These are phyloP conservation scores for Phaffia rhodozyma DNA, from an alignment of 1,284 basidiomycete genomes.

Conservation along the genomic window DNA sequence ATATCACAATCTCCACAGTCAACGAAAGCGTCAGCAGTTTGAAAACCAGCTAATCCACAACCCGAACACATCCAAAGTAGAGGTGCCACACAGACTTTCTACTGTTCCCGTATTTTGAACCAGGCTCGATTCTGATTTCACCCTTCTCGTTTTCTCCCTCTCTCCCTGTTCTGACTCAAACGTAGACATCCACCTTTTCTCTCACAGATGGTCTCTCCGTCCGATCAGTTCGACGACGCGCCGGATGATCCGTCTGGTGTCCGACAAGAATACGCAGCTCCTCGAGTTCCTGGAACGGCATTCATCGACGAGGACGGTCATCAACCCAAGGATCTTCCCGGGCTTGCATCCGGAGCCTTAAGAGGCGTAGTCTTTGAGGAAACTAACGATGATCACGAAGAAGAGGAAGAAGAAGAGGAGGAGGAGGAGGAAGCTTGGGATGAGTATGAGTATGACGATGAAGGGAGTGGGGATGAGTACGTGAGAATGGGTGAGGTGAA, in stretches of 20 bases:
- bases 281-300: too few species aligned
- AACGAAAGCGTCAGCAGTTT: too few species aligned
- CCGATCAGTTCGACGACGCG: background rate
- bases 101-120: too few species aligned
- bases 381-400: background rate
- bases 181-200: background rate
- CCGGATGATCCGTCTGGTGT: background rate
- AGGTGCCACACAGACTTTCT: too few species aligned
- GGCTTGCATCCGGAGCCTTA: background rate
- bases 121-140: background rate
- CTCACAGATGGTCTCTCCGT: background rate
- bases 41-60: too few species aligned
- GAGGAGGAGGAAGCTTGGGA: slow-evolving; percentile 21
- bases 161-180: background rate
- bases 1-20: too few species aligned
- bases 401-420: background rate
- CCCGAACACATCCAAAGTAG: too few species aligned
- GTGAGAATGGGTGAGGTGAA: slow-evolving; percentile 43
- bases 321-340: background rate
- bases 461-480: slow-evolving; percentile 40
- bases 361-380: background rate
- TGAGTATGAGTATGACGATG: slow-evolving; percentile 35
- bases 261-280: background rate
- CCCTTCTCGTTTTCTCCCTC: background rate
- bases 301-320: background rate